Percentiles rank a stretch among this genome's conserved stretches.
phyloP scores from a whole-genome alignment of 768 basidiomycete genomes.

The Tricholoma saponaceum region DNA sequence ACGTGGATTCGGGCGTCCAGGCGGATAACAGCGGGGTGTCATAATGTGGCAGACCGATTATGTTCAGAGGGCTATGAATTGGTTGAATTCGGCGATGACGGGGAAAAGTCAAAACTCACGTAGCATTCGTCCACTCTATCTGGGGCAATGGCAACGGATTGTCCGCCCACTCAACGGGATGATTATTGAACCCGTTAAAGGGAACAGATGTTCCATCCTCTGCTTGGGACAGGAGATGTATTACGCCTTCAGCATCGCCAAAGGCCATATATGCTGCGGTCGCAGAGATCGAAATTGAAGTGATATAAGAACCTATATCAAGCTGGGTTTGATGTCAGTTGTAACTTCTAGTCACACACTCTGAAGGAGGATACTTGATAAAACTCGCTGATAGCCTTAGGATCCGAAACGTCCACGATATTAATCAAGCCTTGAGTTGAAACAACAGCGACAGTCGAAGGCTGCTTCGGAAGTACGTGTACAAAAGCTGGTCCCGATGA shows the following conservation, averaged over 20 bases:
- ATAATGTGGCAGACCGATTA: slow-evolving; percentile 87
- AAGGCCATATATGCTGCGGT: slow-evolving; percentile 91
- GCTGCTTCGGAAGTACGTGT: slow-evolving; percentile 70
- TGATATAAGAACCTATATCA: slow-evolving; percentile 71
- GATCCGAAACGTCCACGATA: slow-evolving; percentile 76
- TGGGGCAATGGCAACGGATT: slow-evolving; percentile 60
- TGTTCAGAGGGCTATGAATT: slow-evolving; percentile 70
- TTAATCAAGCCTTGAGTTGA: slow-evolving; percentile 84
- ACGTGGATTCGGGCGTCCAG: slow-evolving; percentile 45
- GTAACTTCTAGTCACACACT: background rate
- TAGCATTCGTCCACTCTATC: slow-evolving; percentile 79
- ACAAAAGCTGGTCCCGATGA: slow-evolving; percentile 85
- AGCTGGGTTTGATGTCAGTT: slow-evolving; percentile 37
- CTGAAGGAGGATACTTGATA: slow-evolving; percentile 56
- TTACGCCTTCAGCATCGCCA: slow-evolving; percentile 79
- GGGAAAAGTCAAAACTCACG: slow-evolving; percentile 37
- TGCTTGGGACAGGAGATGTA: slow-evolving; percentile 78
- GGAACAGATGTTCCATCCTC: slow-evolving; percentile 60
- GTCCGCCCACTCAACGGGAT: slow-evolving; percentile 84
- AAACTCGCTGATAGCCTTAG: slow-evolving; percentile 64
- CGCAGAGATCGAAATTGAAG: slow-evolving; percentile 76
- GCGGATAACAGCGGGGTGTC: slow-evolving; percentile 69
- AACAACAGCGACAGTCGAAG: slow-evolving; percentile 68
- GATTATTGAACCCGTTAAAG: slow-evolving; percentile 88
- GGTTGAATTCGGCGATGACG: background rate